These are phyloP conservation scores for barrel medic (Medicago truncatula) DNA, from an alignment of 306 rosid genomes.

Conservation along the genomic window MtrunA17r5.0-ANR NC_053044.1:31238501-31239000, in stretches of 20 bases:
- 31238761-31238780: background rate
- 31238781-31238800: too few species aligned
- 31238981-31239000: too few species aligned
- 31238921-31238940: too few species aligned
- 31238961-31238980: too few species aligned
- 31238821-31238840: too few species aligned
- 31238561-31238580: slow-evolving; percentile 53
- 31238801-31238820: too few species aligned
- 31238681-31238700: slow-evolving; percentile 1
- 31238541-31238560: slow-evolving; percentile 83
- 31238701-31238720: slow-evolving; percentile 27
- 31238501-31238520: slow-evolving; percentile 80
- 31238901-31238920: too few species aligned
- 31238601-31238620: background rate
- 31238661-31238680: background rate
- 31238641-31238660: background rate
- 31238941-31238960: too few species aligned
- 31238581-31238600: background rate
- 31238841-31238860: too few species aligned
- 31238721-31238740: too few species aligned
- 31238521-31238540: slow-evolving; percentile 77
- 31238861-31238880: too few species aligned
- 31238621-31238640: background rate
- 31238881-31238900: too few species aligned
- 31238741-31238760: background rate